phyloP scores from a whole-genome alignment of 352 stramenopile species.

The Pythium dissotocum region DNA sequence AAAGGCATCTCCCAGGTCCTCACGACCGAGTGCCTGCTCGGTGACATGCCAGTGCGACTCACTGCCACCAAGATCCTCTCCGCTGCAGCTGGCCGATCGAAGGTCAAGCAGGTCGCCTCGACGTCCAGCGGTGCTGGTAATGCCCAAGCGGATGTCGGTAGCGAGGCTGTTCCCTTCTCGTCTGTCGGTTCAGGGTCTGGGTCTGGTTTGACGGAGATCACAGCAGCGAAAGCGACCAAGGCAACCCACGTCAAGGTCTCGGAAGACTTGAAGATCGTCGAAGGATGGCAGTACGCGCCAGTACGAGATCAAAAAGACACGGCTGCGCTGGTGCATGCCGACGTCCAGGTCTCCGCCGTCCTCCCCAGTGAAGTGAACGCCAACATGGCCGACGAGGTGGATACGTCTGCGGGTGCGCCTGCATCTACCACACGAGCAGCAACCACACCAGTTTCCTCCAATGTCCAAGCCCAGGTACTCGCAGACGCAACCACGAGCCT shows the following conservation, averaged over 20 bases:
- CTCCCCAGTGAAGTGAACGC: slow-evolving; percentile 3
- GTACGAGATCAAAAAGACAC: neutral
- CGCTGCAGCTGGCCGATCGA: neutral
- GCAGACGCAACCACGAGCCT: too few species aligned
- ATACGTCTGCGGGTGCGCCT: neutral
- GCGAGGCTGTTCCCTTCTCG: neutral
- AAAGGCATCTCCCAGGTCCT: neutral
- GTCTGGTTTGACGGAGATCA: neutral
- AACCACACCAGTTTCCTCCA: neutral
- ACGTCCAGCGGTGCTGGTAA: neutral
- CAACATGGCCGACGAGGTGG: neutral
- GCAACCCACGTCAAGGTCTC: neutral
- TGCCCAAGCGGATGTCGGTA: neutral
- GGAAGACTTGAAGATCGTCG: neutral
- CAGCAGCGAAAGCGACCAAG: neutral
- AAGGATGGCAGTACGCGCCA: slow-evolving; percentile 3
- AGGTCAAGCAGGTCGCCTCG: neutral
- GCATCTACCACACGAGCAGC: neutral
- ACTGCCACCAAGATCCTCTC: neutral
- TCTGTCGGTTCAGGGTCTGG: neutral
- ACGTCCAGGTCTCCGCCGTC: neutral
- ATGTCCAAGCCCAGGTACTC: neutral
- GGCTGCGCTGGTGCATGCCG: neutral
- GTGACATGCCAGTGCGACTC: slow-evolving; percentile 2
- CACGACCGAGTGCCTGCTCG: neutral